Base-by-base conservation (phyloP, 73 alveolate genomes). In the Paramecium pentaurelia region DNA sequence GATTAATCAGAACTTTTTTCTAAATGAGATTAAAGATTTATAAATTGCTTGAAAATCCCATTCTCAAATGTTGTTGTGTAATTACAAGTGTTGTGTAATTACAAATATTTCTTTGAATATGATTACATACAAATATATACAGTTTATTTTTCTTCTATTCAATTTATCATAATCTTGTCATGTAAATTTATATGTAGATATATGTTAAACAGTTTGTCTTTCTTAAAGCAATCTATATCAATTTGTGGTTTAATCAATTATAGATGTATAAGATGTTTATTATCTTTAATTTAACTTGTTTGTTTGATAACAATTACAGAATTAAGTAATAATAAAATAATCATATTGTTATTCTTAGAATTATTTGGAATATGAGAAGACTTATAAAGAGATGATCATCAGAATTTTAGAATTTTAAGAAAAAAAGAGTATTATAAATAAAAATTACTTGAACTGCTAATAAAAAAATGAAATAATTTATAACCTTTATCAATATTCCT, bases 381-480 rank as follows among this genome's bases (percentile, higher is more conserved):
- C 30, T 18, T 54, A 22, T 18, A 3, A 54, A 18, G 36, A 16
- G 2, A 18, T 5, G 20, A 25, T 18, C 11, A n/a, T 54, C 70
- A 22, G 34, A 18, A 54, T 54, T 54, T 54, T 54, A 54, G 70
- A 54, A 18, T 18, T 6, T 54, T 22, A 54, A 20, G 70, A 54
- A 4, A 54, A 54, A 54, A 54, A 6, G 70, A 54, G 70, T 54
- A 54, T 54, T 54, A 54, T 14, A 28, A 64, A 64, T 34, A 64
- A 64, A 64, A 64, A 64, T 32, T 64, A 32, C 47, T 32, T 64
- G 84, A 64, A 28, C 28, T 64, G 84, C 84, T 25, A 64, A 28
- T 64, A 64, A 64, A 64, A 64, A 64, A 64, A 64, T 64, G 84
- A 64, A 64, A 64, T 75, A 80, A 49, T 80, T 45, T 47, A 45